Conservation (phyloP, 1,284 basidiomycete species). For the Ganoderma lingzhi region DNA sequence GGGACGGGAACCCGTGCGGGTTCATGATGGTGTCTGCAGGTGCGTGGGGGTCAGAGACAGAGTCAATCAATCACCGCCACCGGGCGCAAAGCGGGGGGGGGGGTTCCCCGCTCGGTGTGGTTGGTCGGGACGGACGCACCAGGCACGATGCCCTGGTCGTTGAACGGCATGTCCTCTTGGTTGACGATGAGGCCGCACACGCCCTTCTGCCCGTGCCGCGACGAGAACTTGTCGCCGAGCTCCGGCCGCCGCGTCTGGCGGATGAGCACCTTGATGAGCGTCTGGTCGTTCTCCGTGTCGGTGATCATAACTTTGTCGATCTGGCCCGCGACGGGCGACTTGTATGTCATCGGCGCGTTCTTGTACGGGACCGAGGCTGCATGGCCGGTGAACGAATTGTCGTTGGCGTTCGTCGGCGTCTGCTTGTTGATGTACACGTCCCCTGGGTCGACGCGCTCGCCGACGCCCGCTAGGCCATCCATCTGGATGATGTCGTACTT, state of each 20-base stretch:
- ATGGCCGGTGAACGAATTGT: slow-evolving; percentile 84
- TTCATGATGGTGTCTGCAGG: slow-evolving; percentile 97
- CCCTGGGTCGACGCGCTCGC: slow-evolving; percentile 92
- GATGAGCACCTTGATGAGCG: slow-evolving; percentile 98
- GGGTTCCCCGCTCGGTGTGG: background rate
- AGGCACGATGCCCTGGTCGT: slow-evolving; percentile 94
- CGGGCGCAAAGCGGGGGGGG: background rate
- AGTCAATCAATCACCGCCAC: slow-evolving; percentile 29
- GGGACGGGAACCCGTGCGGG: slow-evolving; percentile 98
- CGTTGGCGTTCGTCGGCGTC: slow-evolving; percentile 90
- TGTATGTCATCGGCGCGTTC: slow-evolving; percentile 91
- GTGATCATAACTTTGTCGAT: slow-evolving; percentile 99
- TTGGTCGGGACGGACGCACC: slow-evolving; percentile 53
- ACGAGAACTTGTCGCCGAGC: slow-evolving; percentile 98
- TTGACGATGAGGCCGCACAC: slow-evolving; percentile 99
- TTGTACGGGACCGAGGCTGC: slow-evolving; percentile 86
- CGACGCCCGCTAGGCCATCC: slow-evolving; percentile 95
- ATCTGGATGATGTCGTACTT: slow-evolving; percentile 91
- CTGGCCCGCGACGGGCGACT: slow-evolving; percentile 91
- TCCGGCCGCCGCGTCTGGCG: slow-evolving; percentile 97
- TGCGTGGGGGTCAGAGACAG: slow-evolving; percentile 6
- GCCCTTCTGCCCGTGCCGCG: slow-evolving; percentile 98
- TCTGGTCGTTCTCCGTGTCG: slow-evolving; percentile 95
- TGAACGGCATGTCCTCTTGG: slow-evolving; percentile 99
- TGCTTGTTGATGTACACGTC: slow-evolving; percentile 99